A percentile compares a stretch with the other conserved stretches of the same genome.
These are phyloP conservation scores for Coemansia sp. DNA, from an alignment of 192 early-diverging fungal genomes.

Conservation along the genomic window DNA sequence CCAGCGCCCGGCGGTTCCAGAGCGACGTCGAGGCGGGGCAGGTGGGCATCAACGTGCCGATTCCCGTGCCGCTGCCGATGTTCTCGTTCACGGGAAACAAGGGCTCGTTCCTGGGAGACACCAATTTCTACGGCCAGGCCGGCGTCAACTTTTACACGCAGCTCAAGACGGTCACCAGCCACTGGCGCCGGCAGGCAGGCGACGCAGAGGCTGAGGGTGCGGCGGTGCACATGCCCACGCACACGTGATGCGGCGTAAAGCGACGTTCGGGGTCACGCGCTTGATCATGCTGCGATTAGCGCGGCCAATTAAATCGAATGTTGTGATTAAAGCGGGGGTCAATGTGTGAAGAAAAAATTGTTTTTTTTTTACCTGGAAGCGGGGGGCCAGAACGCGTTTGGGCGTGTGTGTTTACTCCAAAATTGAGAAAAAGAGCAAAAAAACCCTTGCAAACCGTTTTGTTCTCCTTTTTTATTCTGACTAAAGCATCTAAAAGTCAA, in stretches of 20 bases:
- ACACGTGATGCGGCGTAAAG: slow-evolving; percentile 44
- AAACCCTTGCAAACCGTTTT: background rate
- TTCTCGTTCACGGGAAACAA: slow-evolving; percentile 93
- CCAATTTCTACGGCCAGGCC: slow-evolving; percentile 87
- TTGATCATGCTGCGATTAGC: background rate
- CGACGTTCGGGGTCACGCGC: background rate
- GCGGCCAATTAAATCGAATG: slow-evolving; percentile 3
- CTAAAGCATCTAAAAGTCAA: no score
- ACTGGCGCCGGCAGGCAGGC: slow-evolving; percentile 90
- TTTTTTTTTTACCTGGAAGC: slow-evolving; percentile 6
- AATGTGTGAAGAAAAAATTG: slow-evolving; percentile 10
- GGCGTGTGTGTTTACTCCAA: background rate
- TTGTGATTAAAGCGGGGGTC: background rate
- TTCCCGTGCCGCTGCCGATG: slow-evolving; percentile 95
- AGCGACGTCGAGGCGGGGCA: slow-evolving; percentile 90
- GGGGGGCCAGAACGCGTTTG: no score
- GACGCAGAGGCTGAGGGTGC: slow-evolving; percentile 50
- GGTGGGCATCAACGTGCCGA: slow-evolving; percentile 86
- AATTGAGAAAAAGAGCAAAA: background rate
- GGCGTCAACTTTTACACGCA: slow-evolving; percentile 87
- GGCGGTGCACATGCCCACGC: slow-evolving; percentile 87
- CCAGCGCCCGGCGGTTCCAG: slow-evolving; percentile 82
- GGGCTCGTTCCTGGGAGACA: slow-evolving; percentile 88
- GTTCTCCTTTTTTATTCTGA: slow-evolving; percentile 8
- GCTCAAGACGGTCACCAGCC: slow-evolving; percentile 90